Base-by-base conservation (phyloP, 306 rosid genomes). In the Astragalus membranaceus region DNA sequence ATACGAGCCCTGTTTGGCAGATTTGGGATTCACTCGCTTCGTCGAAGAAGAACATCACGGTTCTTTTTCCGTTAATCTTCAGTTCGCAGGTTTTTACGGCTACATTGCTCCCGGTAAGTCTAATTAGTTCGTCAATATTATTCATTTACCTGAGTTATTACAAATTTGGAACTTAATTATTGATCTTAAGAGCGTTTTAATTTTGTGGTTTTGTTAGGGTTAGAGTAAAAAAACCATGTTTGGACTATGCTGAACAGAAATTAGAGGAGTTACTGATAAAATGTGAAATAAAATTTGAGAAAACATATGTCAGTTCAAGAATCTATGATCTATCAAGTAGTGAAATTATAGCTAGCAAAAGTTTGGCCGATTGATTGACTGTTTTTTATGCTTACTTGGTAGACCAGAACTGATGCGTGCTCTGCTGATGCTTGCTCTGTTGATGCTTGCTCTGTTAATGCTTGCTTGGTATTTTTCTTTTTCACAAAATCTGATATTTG, bases 81-180 rank as follows among this genome's bases (percentile, higher is more conserved):
- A 90, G 52, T 85, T 94, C 47, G 96, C 99, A 0, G 99, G 99
- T 4, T 91, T 97, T 13, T 94, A 87, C 71, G 99, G 99, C 82
- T 94, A 94, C 77, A 81, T 94, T 84, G 97, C 99, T 44, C 99
- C 99, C 0, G 99, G 98, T 88, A 58, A 74, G 82, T 56, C 14
- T 11, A 46, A 5, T 66, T 47, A 9, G 11, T 8, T 11, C 55
- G 1, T 69, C 7, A 9, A 5, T 29, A 13, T 44, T 57, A 6
- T 53, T 23, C 62, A 53, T 44, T 32, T 4, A 30, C 15, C 44
- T 29, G 8, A 8, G 10, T n/a, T n/a, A n/a, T 41, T n/a, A 32
- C 39, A 17, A n/a, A 35, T 32, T 39, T 69, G 1, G 32, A 29
- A 13, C 14, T 44, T 71, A 33, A 7, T 52, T 50, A n/a, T 37